A percentile compares a stretch with the other conserved stretches of the same genome.
phyloP scores from a whole-genome alignment of 176 grass and related monocot species.

The Alloteropsis semialata region DNA sequence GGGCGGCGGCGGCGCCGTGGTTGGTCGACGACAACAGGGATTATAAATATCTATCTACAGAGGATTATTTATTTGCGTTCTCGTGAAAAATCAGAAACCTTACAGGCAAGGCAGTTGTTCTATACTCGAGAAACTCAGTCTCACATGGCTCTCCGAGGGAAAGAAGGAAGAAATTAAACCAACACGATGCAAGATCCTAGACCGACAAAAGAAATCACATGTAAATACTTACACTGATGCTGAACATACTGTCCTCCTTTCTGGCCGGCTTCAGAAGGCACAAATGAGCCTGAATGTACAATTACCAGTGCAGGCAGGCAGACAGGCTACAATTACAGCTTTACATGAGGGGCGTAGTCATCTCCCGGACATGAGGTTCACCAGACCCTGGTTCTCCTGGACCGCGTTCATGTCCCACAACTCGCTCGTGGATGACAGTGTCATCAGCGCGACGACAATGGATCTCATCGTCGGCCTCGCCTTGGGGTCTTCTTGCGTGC shows the following conservation, averaged over 20 bases:
- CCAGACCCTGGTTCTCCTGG: slow-evolving; percentile 56
- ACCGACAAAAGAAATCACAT: neutral
- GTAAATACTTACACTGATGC: neutral
- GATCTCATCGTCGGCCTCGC: slow-evolving; percentile 72
- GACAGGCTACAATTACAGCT: neutral
- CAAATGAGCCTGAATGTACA: slow-evolving; percentile 14
- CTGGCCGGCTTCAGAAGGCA: neutral
- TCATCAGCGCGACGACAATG: slow-evolving; percentile 79
- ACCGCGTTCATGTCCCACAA: slow-evolving; percentile 69
- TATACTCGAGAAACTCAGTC: neutral
- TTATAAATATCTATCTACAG: neutral
- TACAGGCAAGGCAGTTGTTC: neutral
- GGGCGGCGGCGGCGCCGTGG: too few species aligned
- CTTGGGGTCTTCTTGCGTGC: slow-evolving; percentile 79
- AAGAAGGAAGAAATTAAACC: neutral
- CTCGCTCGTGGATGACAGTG: slow-evolving; percentile 70
- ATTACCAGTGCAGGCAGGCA: neutral
- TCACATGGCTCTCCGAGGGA: neutral
- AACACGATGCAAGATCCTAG: neutral
- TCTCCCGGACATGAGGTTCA: slow-evolving; percentile 75
- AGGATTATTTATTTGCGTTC: slow-evolving; percentile 4
- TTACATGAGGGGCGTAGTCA: slow-evolving; percentile 27
- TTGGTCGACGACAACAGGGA: neutral
- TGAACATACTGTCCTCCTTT: neutral
- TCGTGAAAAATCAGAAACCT: neutral